Evolutionary conservation across 139 green algal species (phyloP), one percentile per base, ranked within the genome.

Genomic region (Picochlorum sp.): DNA sequence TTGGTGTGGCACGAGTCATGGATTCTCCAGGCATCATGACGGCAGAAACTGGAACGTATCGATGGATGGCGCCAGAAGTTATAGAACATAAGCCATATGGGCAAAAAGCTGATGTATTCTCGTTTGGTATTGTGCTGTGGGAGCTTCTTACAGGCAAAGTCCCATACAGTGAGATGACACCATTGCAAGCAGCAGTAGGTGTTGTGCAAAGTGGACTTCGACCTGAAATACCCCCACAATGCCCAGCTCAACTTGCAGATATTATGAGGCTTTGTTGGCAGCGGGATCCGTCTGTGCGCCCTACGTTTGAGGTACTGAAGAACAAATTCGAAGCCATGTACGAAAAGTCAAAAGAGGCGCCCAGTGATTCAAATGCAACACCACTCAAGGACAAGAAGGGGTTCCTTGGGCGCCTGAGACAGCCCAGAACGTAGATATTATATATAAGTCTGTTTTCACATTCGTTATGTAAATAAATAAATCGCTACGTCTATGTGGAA

Each of bases 1-100:
- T 98, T 88, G 93, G 94, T 2, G 94, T 99, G 18, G 90, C 94
- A 34, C 78, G 94, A 7, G 81, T 98, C 20, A 81, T 96, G 59
- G 85, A 90, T 56, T 20, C 44, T 28, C 78, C 69, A 3, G 92
- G 94, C 15, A 74, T 89, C 69, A 99, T 98, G 94, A 99, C 94
- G 3, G 94, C 94, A 18, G 94, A 99, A 77, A 99, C 94, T 6
- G 94, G 94, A 11, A 99, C 94, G 0, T 99, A 99, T 83, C 78
- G 93, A 51, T 99, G 94, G 94, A 99, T 99, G 94, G 94, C 94
- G 6, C 94, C 94, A 3, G 94, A 99, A 77, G 94, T 99, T 16
- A 99, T 99, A 45, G 92, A 98, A 80, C 94, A 99, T 82, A 87
- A 86, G 68, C 87, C 91, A 0, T 99, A 99, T 72, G 70, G 60